Evolutionary conservation across 2,329 filamentous ascomycete species (phyloP), one percentile per base, ranked within the genome.

Genomic region (Fusarium sp.): DNA sequence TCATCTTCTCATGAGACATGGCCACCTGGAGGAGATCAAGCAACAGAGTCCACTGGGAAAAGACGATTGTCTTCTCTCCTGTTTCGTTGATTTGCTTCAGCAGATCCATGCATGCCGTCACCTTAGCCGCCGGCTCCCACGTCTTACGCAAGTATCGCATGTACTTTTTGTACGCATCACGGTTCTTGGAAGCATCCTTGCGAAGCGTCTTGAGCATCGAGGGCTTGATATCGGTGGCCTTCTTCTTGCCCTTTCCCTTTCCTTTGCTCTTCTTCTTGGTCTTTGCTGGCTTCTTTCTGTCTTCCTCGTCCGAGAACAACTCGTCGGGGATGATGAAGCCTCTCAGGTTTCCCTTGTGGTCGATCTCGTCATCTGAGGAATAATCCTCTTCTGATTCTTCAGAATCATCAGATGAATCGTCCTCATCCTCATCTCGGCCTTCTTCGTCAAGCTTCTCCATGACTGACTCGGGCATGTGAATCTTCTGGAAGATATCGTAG

Each of bases 41-140:
- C 79, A 94, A 92, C 1, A 90, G 89, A 0, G 92, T 94, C 92
- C 93, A 95, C 79, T 95, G 93, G 2, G 90, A 92, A 82, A 95
- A 95, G 51, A 95, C 86, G 74, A 95, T 89, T 1, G 92, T 90
- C 81, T 95, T 94, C 64, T 90, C 92, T 16, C 86, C 82, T 7
- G 86, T 83, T 58, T 92, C 89, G 58, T 86, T 84, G 11, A 92
- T 91, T 0, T 92, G 90, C 40, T 88, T 88, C 6, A 98, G 84
- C 64, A 98, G 93, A 60, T 90, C 89, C 74, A 96, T 86, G 17
- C 97, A 86, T 10, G 93, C 92, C 69, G 94, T 91, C 6, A 96
- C 94, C 83, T 98, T 98, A 76, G 92, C 94, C 78, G 93, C 94
- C 67, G 91, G 91, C 66, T 92, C 83, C 89, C 91, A 98, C 31